These are phyloP conservation scores for Trichocomaceae sp. DNA, from an alignment of 2,329 filamentous ascomycete genomes.

Conservation along the genomic window DNA sequence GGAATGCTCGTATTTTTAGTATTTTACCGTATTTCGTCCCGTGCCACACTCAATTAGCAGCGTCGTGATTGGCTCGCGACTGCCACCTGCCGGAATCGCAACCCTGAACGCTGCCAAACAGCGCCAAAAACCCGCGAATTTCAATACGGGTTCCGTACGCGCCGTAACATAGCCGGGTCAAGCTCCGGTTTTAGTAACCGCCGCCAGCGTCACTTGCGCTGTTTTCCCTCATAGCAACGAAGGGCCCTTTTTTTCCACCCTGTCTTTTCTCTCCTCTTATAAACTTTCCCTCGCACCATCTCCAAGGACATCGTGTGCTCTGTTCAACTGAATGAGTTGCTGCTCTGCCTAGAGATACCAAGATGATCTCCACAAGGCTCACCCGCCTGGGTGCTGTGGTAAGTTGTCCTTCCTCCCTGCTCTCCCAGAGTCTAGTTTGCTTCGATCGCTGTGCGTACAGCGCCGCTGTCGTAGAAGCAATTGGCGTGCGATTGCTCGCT, in stretches of 20 bases:
- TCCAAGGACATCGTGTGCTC: slow-evolving; percentile 4
- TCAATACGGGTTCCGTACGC: slow-evolving; percentile 14
- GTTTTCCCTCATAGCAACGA: slow-evolving; percentile 34
- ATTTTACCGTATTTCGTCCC: neutral
- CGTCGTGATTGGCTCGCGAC: slow-evolving; percentile 1
- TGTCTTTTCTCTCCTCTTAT: slow-evolving; percentile 30
- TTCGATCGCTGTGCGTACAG: neutral
- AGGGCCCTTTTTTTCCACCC: slow-evolving; percentile 34
- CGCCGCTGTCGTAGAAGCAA: neutral
- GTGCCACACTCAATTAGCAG: neutral
- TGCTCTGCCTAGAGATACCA: slow-evolving; percentile 35
- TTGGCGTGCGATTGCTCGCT: neutral
- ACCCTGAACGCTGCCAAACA: neutral
- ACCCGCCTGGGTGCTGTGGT: slow-evolving; percentile 44
- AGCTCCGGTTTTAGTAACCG: slow-evolving; percentile 28
- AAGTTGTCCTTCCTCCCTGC: slow-evolving; percentile 23
- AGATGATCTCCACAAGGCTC: slow-evolving; percentile 44
- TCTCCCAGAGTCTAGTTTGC: too few relatives aligned
- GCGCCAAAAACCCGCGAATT: slow-evolving; percentile 1
- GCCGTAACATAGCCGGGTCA: slow-evolving; percentile 32
- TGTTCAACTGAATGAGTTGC: slow-evolving; percentile 34
- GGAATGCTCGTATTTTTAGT: slow-evolving; percentile 5
- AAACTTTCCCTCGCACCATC: slow-evolving; percentile 28
- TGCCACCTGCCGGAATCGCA: slow-evolving; percentile 6
- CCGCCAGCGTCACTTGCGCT: slow-evolving; percentile 22